A percentile compares a stretch with the other conserved stretches of the same genome.
Conservation (phyloP, 1,284 basidiomycete genomes). For the Malassezia equina region DNA sequence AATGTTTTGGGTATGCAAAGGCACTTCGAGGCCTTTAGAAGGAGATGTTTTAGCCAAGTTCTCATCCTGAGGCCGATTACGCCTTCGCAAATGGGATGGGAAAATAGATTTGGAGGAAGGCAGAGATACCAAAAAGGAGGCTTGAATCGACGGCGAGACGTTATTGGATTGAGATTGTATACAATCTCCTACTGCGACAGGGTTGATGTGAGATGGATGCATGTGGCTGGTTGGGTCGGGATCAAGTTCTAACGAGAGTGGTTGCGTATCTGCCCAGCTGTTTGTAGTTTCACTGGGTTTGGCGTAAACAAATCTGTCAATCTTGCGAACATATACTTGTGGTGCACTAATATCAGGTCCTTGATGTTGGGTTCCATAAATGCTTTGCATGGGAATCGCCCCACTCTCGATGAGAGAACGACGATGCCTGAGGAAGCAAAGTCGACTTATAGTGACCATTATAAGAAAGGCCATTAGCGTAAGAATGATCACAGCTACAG, state of each 20-base stretch:
- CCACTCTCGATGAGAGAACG: background rate
- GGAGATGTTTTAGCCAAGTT: background rate
- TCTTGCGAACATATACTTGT: background rate
- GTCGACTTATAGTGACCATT: background rate
- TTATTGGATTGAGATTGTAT: too few relatives aligned
- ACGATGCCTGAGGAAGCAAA: conserved; percentile 5
- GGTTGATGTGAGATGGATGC: too few relatives aligned
- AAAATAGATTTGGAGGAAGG: conserved; percentile 3
- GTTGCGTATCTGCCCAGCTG: background rate
- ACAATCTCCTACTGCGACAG: too few relatives aligned
- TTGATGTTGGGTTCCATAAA: background rate
- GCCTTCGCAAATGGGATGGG: conserved; percentile 6
- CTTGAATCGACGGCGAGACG: background rate
- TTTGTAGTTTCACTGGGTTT: background rate
- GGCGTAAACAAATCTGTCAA: background rate
- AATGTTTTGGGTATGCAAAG: background rate
- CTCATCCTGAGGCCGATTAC: background rate
- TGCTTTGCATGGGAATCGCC: background rate
- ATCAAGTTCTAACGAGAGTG: conserved; percentile 7
- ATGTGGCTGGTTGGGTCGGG: background rate
- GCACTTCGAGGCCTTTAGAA: background rate
- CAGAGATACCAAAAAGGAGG: conserved; percentile 4
- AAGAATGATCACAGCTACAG: conserved; percentile 5
- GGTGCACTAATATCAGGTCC: background rate
- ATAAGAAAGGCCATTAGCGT: conserved; percentile 4